Percentiles rank a stretch among this genome's conserved stretches.
These are phyloP conservation scores for Cladophialophora immunda DNA, from an alignment of 2,329 filamentous ascomycete genomes.

Conservation along the genomic window DNA sequence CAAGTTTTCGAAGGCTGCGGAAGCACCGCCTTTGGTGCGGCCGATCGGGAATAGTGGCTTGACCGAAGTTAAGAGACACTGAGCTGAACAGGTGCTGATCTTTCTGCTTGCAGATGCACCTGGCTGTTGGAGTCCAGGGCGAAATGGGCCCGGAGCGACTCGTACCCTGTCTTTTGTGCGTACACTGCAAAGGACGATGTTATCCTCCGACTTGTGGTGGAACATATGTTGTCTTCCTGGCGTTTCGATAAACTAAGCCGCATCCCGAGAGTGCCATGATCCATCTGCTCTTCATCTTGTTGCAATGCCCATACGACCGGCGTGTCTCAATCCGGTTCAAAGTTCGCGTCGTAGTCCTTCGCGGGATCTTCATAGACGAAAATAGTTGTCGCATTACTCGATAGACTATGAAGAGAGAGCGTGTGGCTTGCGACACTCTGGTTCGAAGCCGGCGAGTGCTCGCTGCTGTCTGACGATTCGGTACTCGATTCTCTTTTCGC, in stretches of 20 bases:
- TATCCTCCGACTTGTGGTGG: not conserved
- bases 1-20: too few species aligned
- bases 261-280: not conserved
- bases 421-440: constrained; percentile 4
- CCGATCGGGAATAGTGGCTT: not conserved
- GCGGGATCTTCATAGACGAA: constrained; percentile 25
- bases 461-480: constrained; percentile 19
- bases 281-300: not conserved
- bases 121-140: not conserved
- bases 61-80: not conserved
- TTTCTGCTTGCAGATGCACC: not conserved
- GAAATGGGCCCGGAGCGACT: not conserved
- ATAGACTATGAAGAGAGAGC: constrained; percentile 9
- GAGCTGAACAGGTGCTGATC: not conserved
- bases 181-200: not conserved
- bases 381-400: constrained; percentile 12
- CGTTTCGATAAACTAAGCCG: not conserved
- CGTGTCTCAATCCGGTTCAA: constrained; percentile 15
- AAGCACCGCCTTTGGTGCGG: not conserved
- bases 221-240: not conserved
- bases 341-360: constrained; percentile 14
- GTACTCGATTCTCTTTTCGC: constrained; percentile 28
- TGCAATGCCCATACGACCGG: not conserved
- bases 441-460: constrained; percentile 15
- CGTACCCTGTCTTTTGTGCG: not conserved